Base-by-base conservation (phyloP, 1,284 basidiomycete genomes). In the Cutaneotrichosporon sp. region DNA sequence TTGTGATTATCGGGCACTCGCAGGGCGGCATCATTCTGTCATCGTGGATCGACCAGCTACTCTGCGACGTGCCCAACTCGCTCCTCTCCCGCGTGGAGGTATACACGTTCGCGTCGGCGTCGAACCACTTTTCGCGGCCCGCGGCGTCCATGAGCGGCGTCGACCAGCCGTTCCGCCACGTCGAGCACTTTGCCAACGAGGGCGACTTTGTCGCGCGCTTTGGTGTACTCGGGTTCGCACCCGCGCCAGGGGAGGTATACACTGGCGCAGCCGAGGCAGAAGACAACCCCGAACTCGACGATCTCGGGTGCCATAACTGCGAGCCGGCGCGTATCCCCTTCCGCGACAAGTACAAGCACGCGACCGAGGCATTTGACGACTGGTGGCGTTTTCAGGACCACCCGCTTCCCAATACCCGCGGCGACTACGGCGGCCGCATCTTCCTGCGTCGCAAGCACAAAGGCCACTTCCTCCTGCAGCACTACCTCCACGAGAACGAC, bases 151-250 rank as follows among this genome's bases (percentile, higher is more conserved):
- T 20, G 47, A 12, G n/a, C 56, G 4, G 51, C 50, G 2, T 15
- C 9, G 17, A 41, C 35, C 52, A 46, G 49, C 50, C 56, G 8
- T 66, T 69, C 49, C 52, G 36, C 2, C 36, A 45, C 33, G 57
- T 68, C 20, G 69, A 69, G 52, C 69, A 71, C 54, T 71, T 67
- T 40, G 69, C 58, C 37, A 69, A 71, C 51, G 58, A 56, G 20
- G 43, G 46, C 30, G 69, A 71, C 52, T 66, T 62, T 48, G 64
- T 69, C 20, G 46, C 66, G 4, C 52, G 50, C 20, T 65, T 68
- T 34, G 69, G 69, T 23, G 57, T 59, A 17, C 44, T 59, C 14
- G 38, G 46, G 18, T 34, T 46, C 38, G 48, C 45, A 3, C 48
- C 53, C 1, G 2, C 14, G 14, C 48, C 53, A 2, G 33, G 21